Base-by-base conservation (phyloP, 140 eudicot species). In the Ambrosia hybrid region DNA sequence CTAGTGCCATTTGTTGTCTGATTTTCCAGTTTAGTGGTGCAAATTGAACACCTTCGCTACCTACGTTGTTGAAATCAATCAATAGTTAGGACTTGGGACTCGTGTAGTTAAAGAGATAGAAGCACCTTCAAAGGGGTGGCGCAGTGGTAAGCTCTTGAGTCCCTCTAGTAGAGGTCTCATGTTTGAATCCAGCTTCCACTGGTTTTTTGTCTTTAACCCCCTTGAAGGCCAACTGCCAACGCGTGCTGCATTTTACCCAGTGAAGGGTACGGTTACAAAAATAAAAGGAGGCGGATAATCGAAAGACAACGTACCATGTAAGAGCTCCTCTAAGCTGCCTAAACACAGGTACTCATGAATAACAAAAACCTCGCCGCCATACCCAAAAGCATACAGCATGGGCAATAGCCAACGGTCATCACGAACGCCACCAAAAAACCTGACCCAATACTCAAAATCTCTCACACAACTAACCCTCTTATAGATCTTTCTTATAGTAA, bases 281-380 rank as follows among this genome's bases (percentile, higher is more conserved):
- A 11, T 1, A 48, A 2, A 48, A 9, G 1, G 1, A 41, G 3
- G 48, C 3, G 6, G 9, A 0, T 1, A 48, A 11, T 57, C 34
- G 10, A 14, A 58, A 14, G 60, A 37, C 64, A 12, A 36, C 67
- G 57, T 14, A 80, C 88, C 88, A 53, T 84, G 88, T 45, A 84
- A 67, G 38, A 80, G 88, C 55, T 80, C 88, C 73, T 84, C 88
- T 79, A 84, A 80, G 63, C 88, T 84, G 60, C 88, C 85, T 57
- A 80, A 80, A 64, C 85, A 80, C 49, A 80, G 9, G 58, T 83
- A 79, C 51, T 84, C 83, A 52, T 73, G 83, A 46, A 84, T 72
- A 46, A 84, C 51, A 74, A 80, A 84, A 76, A 81, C 85, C 57
- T 84, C 85, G n/a, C 81, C 83, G 0, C 81, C 85, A 65, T 73